Base-by-base conservation (phyloP, 1,284 basidiomycete species). In the Chiua sp. region DNA sequence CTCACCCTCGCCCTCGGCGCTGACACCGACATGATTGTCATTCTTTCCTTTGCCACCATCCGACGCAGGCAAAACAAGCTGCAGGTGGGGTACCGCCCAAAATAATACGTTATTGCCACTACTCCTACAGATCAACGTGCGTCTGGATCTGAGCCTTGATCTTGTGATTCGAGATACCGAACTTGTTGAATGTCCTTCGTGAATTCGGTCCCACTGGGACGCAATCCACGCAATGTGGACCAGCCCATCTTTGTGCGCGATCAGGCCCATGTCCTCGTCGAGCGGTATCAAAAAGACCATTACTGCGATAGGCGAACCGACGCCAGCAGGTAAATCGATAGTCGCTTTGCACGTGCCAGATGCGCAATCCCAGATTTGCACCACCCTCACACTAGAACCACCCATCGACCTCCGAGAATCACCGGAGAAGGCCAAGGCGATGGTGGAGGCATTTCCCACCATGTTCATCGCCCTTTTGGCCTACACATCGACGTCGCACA, bases 331-430 rank as follows among this genome's bases (percentile, higher is more conserved):
- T 28, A 47, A 23, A 2, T n/a, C 18, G 13, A 62, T 7, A 7
- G 55, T 62, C n/a, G 23, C 42, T 23, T 58, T 49, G 55, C 55
- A 62, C 23, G 22, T 22, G n/a, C 55, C 61, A 26, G 60, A 55
- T 20, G 53, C 11, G 47, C 4, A 35, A 32, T 63, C 53, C 61
- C 62, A 63, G 13, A 59, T 44, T 4, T 59, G 61, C 4, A 63
- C 4, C 10, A 59, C 39, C 28, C 56, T 61, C 15, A 42, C 2
- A 3, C 53, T 28, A 15, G 62, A 63, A 30, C 57, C 58, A 20
- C 62, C 56, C 63, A 56, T 35, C 10, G 64, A 39, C 47, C 22
- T 51, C 56, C 15, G 39, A 7, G 62, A 60, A 33, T 63, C 62
- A 4, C 35, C 15, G 23, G 62, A 54, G 51, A 63, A 64, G 3